phyloP scores from a whole-genome alignment of 306 rosid genomes.

The Quercus gilva region DNA sequence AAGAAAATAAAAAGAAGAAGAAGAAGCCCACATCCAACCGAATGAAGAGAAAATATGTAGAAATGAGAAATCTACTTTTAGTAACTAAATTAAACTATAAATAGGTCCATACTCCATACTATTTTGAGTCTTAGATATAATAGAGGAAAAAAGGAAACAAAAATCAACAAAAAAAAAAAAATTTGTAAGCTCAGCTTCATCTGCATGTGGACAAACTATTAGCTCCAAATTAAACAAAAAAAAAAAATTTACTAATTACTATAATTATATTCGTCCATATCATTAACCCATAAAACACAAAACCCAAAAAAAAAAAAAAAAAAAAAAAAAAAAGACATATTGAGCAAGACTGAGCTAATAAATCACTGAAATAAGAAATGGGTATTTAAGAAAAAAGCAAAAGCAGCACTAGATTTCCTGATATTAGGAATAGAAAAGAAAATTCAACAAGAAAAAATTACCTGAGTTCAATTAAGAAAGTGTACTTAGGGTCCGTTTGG shows the following conservation, averaged over 20 bases:
- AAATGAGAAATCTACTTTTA: background rate
- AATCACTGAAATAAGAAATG: conserved; percentile 20
- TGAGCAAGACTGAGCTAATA: conserved; percentile 14
- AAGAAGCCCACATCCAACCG: background rate
- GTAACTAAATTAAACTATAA: background rate
- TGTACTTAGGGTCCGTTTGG: too few species aligned
- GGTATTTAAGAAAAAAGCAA: conserved; percentile 8
- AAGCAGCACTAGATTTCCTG: conserved; percentile 32
- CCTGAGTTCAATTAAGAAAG: background rate
- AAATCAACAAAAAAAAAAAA: background rate
- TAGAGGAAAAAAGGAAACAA: background rate
- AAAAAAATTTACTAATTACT: background rate
- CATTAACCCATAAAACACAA: background rate
- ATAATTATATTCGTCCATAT: background rate
- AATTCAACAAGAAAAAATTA: too few species aligned
- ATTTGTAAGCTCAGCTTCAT: background rate
- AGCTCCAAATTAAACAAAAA: background rate
- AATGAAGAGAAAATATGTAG: background rate
- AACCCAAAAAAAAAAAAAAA: conserved; percentile 18
- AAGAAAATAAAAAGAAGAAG: background rate
- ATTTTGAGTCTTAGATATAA: background rate
- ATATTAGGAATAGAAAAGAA: too few species aligned
- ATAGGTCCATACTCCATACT: background rate
- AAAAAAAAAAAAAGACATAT: background rate
- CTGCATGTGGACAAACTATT: background rate